These are phyloP conservation scores for Venturia oleaginea DNA, from an alignment of 2,329 filamentous ascomycete species.

Conservation along the genomic window DNA sequence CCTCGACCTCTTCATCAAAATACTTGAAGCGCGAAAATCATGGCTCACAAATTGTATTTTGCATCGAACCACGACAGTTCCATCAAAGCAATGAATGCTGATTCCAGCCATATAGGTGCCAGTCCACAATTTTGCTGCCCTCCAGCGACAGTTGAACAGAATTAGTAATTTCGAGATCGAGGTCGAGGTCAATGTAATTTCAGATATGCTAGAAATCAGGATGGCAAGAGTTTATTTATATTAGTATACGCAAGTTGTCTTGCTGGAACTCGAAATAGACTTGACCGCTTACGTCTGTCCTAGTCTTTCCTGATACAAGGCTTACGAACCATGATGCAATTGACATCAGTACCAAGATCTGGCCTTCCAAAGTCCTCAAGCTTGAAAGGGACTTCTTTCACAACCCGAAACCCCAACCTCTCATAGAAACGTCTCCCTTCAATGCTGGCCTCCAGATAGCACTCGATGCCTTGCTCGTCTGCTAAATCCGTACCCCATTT, in stretches of 20 bases:
- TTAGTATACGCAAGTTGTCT: too few species aligned
- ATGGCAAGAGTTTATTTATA: too few species aligned
- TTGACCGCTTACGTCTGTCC: neutral
- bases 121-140: too few species aligned
- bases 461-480: conserved; percentile 9
- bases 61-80: too few species aligned
- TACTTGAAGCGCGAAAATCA: neutral
- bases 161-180: too few species aligned
- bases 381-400: conserved; percentile 10
- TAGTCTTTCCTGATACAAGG: neutral
- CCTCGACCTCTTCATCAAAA: too few species aligned
- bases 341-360: neutral
- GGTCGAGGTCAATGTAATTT: too few species aligned
- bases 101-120: neutral
- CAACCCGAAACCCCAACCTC: neutral
- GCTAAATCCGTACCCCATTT: conserved; percentile 10
- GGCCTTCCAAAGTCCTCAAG: conserved; percentile 8
- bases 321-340: neutral
- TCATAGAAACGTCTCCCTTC: conserved; percentile 9
- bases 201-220: too few species aligned
- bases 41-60: neutral
- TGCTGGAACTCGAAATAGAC: too few species aligned
- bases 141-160: too few species aligned
- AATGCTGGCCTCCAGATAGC: conserved; percentile 4
- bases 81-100: too few species aligned